phyloP scores from a whole-genome alignment of 1,139 yeast genomes.

The Pichia sp. region DNA sequence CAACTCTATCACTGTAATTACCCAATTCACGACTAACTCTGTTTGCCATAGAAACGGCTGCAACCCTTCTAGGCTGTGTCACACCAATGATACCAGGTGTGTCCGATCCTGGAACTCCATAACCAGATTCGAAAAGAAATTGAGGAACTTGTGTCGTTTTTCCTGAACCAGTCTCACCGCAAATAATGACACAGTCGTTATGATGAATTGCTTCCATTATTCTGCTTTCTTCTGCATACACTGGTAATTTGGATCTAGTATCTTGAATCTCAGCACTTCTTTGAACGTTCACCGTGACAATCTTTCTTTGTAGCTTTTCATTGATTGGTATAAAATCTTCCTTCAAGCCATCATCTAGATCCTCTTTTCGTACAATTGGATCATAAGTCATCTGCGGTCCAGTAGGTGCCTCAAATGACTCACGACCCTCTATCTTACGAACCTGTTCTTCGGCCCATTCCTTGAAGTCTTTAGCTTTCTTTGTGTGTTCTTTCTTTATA shows the following conservation, averaged over 20 bases:
- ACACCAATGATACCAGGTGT: constrained; percentile 92
- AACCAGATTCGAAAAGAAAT: constrained; percentile 81
- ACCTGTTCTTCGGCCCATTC: constrained; percentile 60
- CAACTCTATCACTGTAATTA: constrained; percentile 70
- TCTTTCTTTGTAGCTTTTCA: constrained; percentile 51
- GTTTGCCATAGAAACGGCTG: constrained; percentile 95
- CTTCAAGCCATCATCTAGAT: constrained; percentile 57
- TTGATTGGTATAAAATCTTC: constrained; percentile 56
- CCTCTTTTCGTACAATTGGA: constrained; percentile 55
- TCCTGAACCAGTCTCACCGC: constrained; percentile 93
- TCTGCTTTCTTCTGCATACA: constrained; percentile 82
- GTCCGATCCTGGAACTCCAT: constrained; percentile 60
- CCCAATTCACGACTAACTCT: constrained; percentile 86
- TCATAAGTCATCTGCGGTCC: constrained; percentile 48
- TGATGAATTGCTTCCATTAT: constrained; percentile 96
- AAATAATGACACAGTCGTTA: constrained; percentile 83
- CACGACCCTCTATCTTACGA: constrained; percentile 56
- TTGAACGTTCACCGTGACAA: constrained; percentile 63
- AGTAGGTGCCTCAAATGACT: constrained; percentile 41
- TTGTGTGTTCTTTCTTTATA: constrained; percentile 34
- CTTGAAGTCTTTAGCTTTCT: constrained; percentile 46
- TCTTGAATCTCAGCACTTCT: constrained; percentile 64
- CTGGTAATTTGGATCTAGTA: constrained; percentile 73
- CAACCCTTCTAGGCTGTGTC: constrained; percentile 97
- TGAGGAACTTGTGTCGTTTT: constrained; percentile 78